Evolutionary conservation across 257 asterid genomes (phyloP), one percentile per base, ranked within the genome.

Genomic region (Galeopsis tetrahit): DNA sequence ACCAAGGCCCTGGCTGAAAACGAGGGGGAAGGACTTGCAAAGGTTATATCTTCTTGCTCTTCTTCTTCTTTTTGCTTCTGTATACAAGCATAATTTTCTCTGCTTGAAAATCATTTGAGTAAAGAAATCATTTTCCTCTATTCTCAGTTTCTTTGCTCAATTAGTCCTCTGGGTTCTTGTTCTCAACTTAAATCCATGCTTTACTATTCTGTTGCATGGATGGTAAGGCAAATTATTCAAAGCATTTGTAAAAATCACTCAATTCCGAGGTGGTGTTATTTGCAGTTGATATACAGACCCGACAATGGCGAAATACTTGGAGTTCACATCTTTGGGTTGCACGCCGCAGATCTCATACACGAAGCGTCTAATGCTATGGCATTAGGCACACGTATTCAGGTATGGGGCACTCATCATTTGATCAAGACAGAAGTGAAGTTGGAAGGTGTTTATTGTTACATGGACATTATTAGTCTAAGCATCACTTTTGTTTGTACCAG

Each of bases 281-380:
- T 61, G 74, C 95, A 91, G 97, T 73, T 91, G 77, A 89, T 91
- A 64, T 91, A 91, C 77, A 89, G 96, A 83, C 91, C 96, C 15
- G 96, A 89, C 81, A 91, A 78, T 70, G 97, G 96, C 6, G 97
- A 89, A 86, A 89, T 91, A 63, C 96, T 91, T 17, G 97, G 97
- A 69, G 97, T 91, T 72, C 97, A 91, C 73, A 89, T 91, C 67
- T 87, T 91, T 49, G 97, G 97, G 49, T 21, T 87, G 91, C 97
- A 91, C 66, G 97, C 97, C 21, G 97, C 97, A 64, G 97, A 89
- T 80, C 97, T 91, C 79, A 89, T 91, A 63, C 97, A 91, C 40
- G 96, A 91, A 85, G 97, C 96, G 28, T 91, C 96, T 63, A 91
- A 91, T 68, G 97, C 96, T 62, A 91, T 91, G 63, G 96, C 95